Base-by-base conservation (phyloP, 106 monocot genomes). In the Cymbidium sinense region DNA sequence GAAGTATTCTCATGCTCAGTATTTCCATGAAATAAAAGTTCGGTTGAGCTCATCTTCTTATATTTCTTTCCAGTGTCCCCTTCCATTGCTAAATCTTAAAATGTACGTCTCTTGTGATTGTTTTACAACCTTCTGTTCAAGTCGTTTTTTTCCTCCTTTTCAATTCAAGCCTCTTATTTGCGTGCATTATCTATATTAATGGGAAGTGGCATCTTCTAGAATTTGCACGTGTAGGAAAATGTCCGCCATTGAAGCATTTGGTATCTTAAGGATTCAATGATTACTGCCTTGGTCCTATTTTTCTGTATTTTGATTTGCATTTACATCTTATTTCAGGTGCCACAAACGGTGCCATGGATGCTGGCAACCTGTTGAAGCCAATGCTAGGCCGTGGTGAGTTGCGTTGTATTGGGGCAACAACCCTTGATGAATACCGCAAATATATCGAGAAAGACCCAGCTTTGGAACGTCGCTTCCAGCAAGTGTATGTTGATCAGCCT, bases 361-460 rank as follows among this genome's bases (percentile, higher is more conserved):
- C 99, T 75, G 92, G 95, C 15, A 99, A 99, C 79, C 83, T 99
- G 10, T 78, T 99, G 77, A 99, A 99, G 76, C 99, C 99, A 65
- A 99, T 99, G 99, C 90, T 99, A 70, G 99, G 99, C 75, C 87
- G 99, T 23, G 99, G 99, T 65, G 95, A 95, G 85, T 76, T 99
- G 69, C 95, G 88, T 33, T 99, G 99, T 71, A 99, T 99, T 83
- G 99, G 99, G 75, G 99, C 99, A 72, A 99, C 99, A 43, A 95
- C 99, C 11, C 86, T 99, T 47, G 95, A 99, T 79, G 99, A 99
- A 70, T 99, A 95, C 75, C 85, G 99, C 12, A 99, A 99, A 86
- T 95, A 99, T 44, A 95, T 99, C 29, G 99, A 99, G 79, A 99
- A 99, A 78, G 99, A 99, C 82, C 90, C 99, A 36, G 99, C 99